These are phyloP conservation scores for Lactarius tabidus DNA, from an alignment of 768 basidiomycete genomes.

Conservation along the genomic window DNA sequence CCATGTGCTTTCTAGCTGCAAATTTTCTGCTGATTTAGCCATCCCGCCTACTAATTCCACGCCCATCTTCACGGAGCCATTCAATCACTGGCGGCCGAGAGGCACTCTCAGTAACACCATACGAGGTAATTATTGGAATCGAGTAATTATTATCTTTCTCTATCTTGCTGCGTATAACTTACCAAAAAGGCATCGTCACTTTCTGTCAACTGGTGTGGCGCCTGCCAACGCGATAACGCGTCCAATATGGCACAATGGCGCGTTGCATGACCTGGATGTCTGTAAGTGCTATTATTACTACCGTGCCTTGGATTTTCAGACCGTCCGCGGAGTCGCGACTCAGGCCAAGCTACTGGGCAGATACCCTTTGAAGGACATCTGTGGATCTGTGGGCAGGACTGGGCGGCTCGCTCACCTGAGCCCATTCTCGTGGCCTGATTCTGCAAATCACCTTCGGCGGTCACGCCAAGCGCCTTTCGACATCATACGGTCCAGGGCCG, in stretches of 20 bases:
- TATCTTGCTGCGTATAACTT: too few relatives aligned
- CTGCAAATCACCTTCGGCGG: too few relatives aligned
- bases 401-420: not conserved
- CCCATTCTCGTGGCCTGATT: too few relatives aligned
- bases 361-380: not conserved
- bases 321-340: not conserved
- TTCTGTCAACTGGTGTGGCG: not conserved
- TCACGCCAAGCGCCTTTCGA: too few relatives aligned
- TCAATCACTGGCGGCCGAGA: not conserved
- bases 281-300: not conserved
- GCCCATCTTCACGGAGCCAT: not conserved
- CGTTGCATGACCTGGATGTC: too few relatives aligned
- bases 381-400: not conserved
- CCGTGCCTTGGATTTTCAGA: not conserved
- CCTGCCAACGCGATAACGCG: not conserved
- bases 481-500: not conserved
- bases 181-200: not conserved
- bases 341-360: not conserved
- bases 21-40: too few relatives aligned
- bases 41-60: not conserved
- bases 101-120: not conserved
- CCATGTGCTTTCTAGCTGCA: not conserved
- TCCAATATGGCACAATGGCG: not conserved
- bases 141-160: not conserved
- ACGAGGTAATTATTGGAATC: not conserved